Conservation (phyloP, 129 eudicot species). For the Erigeron canadensis region DNA sequence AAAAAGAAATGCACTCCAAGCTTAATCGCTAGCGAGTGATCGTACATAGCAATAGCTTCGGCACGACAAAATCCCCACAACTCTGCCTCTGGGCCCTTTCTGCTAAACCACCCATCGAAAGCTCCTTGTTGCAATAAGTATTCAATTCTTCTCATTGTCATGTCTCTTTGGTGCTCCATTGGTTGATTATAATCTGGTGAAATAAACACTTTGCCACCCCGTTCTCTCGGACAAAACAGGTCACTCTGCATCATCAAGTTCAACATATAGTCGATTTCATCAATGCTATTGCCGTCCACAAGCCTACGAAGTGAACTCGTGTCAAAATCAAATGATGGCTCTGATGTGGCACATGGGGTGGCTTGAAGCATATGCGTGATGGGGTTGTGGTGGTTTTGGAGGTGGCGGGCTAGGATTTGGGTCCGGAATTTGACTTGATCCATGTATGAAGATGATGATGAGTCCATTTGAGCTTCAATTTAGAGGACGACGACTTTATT, state of each 20-base stretch:
- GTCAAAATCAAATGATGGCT: conserved; percentile 41
- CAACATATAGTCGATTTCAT: conserved; percentile 59
- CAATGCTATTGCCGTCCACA: conserved; percentile 51
- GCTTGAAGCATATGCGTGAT: conserved; percentile 21
- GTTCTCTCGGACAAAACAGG: conserved; percentile 51
- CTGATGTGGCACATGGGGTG: conserved; percentile 55
- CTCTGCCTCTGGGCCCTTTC: conserved; percentile 48
- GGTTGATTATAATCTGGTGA: conserved; percentile 71
- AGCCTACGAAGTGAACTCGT: conserved; percentile 48
- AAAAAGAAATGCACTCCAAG: conserved; percentile 74
- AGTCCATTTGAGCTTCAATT: not conserved
- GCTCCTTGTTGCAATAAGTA: conserved; percentile 48
- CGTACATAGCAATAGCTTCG: conserved; percentile 51
- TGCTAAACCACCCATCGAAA: conserved; percentile 57
- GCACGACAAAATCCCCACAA: conserved; percentile 46
- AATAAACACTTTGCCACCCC: conserved; percentile 63
- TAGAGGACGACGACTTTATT: no score
- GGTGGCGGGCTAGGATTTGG: conserved; percentile 52
- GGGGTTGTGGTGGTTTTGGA: conserved; percentile 27
- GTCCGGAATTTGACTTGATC: conserved; percentile 54
- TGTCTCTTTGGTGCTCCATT: conserved; percentile 83
- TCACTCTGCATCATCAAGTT: conserved; percentile 49
- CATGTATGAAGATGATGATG: conserved; percentile 27
- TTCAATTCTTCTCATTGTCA: conserved; percentile 60
- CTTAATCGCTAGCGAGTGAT: conserved; percentile 77